phyloP scores from a whole-genome alignment of 2,329 filamentous ascomycete genomes.

The Phyllosticta citriasiana region DNA sequence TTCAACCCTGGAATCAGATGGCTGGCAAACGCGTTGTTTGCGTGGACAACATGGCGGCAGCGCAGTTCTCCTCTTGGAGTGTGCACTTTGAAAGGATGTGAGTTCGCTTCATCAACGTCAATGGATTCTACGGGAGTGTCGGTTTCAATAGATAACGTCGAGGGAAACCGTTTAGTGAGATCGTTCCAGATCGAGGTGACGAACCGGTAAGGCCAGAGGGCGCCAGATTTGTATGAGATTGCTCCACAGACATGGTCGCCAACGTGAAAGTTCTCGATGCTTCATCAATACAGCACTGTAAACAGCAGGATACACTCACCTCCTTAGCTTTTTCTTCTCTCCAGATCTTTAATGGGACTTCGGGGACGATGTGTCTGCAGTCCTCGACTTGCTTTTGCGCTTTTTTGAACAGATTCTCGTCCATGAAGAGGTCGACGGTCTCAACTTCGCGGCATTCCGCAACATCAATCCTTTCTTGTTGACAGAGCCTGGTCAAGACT shows the following conservation, averaged over 20 bases:
- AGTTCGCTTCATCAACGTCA: not conserved
- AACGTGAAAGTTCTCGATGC: not conserved
- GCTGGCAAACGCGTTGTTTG: conserved; percentile 21
- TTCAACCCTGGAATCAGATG: conserved; percentile 19
- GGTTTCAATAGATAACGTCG: not conserved
- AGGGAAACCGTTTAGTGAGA: not conserved
- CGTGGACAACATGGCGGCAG: conserved; percentile 17
- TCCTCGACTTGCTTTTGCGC: not conserved
- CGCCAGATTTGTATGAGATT: not conserved
- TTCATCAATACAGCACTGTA: not conserved
- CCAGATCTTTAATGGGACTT: not conserved
- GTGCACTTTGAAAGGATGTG: not conserved
- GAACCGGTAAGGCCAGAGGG: conserved; percentile 9
- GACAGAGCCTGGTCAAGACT: not conserved
- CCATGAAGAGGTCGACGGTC: conserved; percentile 9
- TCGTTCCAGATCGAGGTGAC: not conserved
- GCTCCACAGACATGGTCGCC: conserved; percentile 3
- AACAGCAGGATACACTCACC: not conserved
- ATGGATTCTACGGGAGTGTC: conserved; percentile 1
- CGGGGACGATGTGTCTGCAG: not conserved
- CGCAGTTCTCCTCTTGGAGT: conserved; percentile 1
- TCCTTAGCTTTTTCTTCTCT: not conserved
- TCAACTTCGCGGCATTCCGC: conserved; percentile 7
- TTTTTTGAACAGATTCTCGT: not conserved
- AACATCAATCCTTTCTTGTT: not conserved